Percentiles rank a stretch among this genome's conserved stretches.
Evolutionary conservation across 305 asterid species (phyloP).

Genomic region (Solanum hybrid): DNA sequence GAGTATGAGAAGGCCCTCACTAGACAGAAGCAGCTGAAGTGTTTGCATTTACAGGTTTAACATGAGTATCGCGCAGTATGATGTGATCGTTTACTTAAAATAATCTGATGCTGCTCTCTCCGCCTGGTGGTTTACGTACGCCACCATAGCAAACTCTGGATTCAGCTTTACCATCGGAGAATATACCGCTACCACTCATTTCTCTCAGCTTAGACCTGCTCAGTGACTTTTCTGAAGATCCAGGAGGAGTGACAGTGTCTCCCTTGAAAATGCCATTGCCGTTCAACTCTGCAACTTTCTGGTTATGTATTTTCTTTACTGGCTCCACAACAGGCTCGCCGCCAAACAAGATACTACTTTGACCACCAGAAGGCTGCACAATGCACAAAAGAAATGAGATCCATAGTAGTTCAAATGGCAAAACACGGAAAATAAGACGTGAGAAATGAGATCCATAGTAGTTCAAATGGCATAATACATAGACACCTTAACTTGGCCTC

Average conservation of each 20-base stretch:
- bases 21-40: not conserved
- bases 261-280: conserved; percentile 83
- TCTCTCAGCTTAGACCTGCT: conserved; percentile 77
- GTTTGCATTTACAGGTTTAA: not conserved
- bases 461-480: not conserved
- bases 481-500: not conserved
- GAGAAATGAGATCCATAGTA: too few relatives aligned
- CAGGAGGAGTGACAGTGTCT: conserved; percentile 34
- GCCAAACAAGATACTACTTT: conserved; percentile 67
- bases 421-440: not conserved
- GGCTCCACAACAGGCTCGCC: conserved; percentile 56
- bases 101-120: conserved; percentile 78
- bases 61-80: not conserved
- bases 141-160: conserved; percentile 70
- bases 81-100: conserved; percentile 16
- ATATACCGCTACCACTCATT: conserved; percentile 72
- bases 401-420: not conserved
- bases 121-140: conserved; percentile 80
- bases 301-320: conserved; percentile 58
- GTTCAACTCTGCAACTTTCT: conserved; percentile 65
- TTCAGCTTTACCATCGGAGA: conserved; percentile 57
- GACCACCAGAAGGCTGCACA: conserved; percentile 86
- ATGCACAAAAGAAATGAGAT: not conserved
- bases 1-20: not conserved
- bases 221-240: conserved; percentile 63